These are phyloP conservation scores for Plantago elongata DNA, from an alignment of 257 asterid species.

Conservation along the genomic window DNA sequence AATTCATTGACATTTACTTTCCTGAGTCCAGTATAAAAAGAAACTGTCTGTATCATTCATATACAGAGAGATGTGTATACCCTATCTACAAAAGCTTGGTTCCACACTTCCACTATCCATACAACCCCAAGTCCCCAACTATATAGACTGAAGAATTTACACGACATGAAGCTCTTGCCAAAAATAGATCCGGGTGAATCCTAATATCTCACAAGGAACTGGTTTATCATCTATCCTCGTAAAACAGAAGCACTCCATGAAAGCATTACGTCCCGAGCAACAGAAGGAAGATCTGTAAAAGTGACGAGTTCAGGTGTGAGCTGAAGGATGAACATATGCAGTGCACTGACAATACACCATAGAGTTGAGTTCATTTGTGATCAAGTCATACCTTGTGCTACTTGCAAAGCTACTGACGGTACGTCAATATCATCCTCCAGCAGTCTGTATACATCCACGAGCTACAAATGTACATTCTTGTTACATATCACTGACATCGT, in stretches of 20 bases:
- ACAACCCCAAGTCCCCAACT: too few species aligned
- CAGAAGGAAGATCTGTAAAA: slow-evolving; percentile 79
- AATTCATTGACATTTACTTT: too few species aligned
- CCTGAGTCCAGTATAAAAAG: too few species aligned
- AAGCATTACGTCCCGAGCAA: slow-evolving; percentile 87
- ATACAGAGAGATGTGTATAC: too few species aligned
- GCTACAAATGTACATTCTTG: slow-evolving; percentile 39
- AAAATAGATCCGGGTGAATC: too few species aligned
- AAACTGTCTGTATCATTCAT: too few species aligned
- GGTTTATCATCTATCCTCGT: slow-evolving; percentile 60
- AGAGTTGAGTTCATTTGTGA: neutral
- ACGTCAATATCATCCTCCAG: slow-evolving; percentile 87
- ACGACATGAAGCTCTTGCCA: too few species aligned
- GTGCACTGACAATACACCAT: neutral
- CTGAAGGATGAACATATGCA: neutral
- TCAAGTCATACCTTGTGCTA: slow-evolving; percentile 64
- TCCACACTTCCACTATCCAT: too few species aligned
- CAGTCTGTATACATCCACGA: slow-evolving; percentile 80
- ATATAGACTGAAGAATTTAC: too few species aligned
- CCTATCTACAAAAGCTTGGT: too few species aligned
- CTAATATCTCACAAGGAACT: neutral
- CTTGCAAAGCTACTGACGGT: slow-evolving; percentile 74
- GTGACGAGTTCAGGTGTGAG: slow-evolving; percentile 9
- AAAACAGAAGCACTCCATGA: slow-evolving; percentile 85
- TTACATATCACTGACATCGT: slow-evolving; percentile 21